Base-by-base conservation (phyloP, 2,329 filamentous ascomycete genomes). In the Cadophora gregata region DNA sequence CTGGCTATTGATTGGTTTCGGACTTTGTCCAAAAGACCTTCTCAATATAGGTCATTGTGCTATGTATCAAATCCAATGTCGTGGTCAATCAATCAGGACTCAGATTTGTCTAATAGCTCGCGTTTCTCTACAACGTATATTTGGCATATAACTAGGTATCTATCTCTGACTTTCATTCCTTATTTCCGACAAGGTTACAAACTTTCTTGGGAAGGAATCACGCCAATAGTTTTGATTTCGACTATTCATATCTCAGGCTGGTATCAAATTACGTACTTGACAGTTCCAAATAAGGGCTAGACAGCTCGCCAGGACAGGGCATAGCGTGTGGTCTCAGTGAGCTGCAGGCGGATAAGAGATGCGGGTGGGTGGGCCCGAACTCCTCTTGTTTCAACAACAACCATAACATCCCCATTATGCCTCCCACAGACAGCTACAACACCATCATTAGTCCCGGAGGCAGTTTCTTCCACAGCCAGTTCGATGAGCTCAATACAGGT, bases 381-480 rank as follows among this genome's bases (percentile, higher is more conserved):
- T 58, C 55, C 31, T 58, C 31, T 38, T 36, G 55, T 58, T 42
- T 58, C 55, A 58, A 42, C 55, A 42, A 42, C 55, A 21, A 45
- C 33, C 62, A 58, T 42, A 58, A 58, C 55, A 58, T 42, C 33
- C 33, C 21, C 48, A 63, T 25, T 21, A 61, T 61, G 60, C 62
- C 64, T 62, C 64, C 63, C 21, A 45, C 42, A 36, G 45, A 58
- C 21, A 42, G 31, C 29, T 58, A 42, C 48, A 42, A 31, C 27
- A 58, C n/a, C 33, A 59, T 42, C 29, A 60, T 48, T 45, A 48
- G 55, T 36, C 27, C 45, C n/a, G 47, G 59, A 47, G 51, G 62
- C 24, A 51, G 63, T 31, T 38, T 61, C n/a, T 65, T 47, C 33
- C 53, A 48, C 31, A 16, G 63, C 45, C 65, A 59, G 50, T 59